A percentile compares a stretch with the other conserved stretches of the same genome.
Conservation (phyloP, 345 rosid species). For the Eucalyptus cladocalyx region DNA sequence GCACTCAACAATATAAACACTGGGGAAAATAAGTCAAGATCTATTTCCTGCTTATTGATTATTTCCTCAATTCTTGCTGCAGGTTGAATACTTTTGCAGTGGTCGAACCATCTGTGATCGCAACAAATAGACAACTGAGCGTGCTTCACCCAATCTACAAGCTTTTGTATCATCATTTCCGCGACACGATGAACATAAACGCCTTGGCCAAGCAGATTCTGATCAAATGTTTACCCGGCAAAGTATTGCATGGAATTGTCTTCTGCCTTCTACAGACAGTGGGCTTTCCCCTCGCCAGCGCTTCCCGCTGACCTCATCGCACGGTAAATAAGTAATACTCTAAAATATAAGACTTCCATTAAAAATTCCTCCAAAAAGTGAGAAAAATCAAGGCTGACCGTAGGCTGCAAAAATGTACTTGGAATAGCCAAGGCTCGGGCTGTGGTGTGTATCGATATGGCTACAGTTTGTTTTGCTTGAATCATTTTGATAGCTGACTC, state of each 20-base stretch:
- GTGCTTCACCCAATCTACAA: conserved; percentile 55
- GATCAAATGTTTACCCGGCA: conserved; percentile 37
- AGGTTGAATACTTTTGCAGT: conserved; percentile 51
- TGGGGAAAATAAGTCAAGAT: neutral
- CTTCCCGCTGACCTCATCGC: conserved; percentile 2
- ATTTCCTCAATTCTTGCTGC: neutral
- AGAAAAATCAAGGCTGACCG: no score
- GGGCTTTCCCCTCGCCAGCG: conserved; percentile 51
- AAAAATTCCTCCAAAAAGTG: no score
- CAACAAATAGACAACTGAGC: conserved; percentile 59
- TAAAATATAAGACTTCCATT: no score
- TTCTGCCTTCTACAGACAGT: conserved; percentile 23
- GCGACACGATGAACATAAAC: conserved; percentile 57
- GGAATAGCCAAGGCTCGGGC: no score
- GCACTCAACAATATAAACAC: neutral
- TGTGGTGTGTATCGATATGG: neutral
- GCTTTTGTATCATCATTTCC: conserved; percentile 59
- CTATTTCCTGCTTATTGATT: neutral
- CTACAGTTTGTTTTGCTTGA: neutral
- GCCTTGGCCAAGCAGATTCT: conserved; percentile 41
- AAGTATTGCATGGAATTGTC: conserved; percentile 60
- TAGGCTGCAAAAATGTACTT: no score
- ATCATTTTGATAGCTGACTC: neutral
- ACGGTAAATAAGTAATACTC: no score
- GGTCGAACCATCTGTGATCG: conserved; percentile 58